A percentile compares a stretch with the other conserved stretches of the same genome.
Conservation (phyloP, 140 eudicot genomes). For the Senecio squalidus region DNA sequence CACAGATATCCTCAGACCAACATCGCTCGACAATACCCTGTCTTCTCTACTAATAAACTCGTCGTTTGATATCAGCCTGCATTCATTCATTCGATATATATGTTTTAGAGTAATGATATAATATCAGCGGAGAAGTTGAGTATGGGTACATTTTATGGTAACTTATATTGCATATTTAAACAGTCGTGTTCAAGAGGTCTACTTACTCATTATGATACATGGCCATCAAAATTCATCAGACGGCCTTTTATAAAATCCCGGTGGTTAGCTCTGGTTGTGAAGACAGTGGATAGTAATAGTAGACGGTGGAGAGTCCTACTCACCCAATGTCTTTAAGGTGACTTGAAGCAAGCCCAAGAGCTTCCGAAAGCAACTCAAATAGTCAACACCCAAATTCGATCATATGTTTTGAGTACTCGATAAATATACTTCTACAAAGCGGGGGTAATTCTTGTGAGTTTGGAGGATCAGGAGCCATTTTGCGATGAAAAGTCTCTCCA, state of each 20-base stretch:
- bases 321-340: constrained; percentile 35
- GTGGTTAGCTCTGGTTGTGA: constrained; percentile 32
- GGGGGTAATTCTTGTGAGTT: constrained; percentile 17
- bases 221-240: too few species aligned
- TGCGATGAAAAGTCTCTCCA: constrained; percentile 36
- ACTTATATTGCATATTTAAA: too few species aligned
- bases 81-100: too few species aligned
- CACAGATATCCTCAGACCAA: constrained; percentile 40
- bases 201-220: too few species aligned
- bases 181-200: constrained; percentile 35
- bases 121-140: constrained; percentile 37
- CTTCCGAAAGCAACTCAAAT: constrained; percentile 29
- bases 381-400: constrained; percentile 22
- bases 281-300: constrained; percentile 35
- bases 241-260: constrained; percentile 31
- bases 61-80: constrained; percentile 41
- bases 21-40: constrained; percentile 35
- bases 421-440: constrained; percentile 21
- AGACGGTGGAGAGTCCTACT: constrained; percentile 29
- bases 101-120: too few species aligned
- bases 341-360: constrained; percentile 26
- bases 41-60: constrained; percentile 40
- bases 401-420: constrained; percentile 30
- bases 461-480: constrained; percentile 30
- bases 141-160: too few species aligned